phyloP scores from a whole-genome alignment of 2,329 filamentous ascomycete genomes.

The Epichloe aotearoae region DNA sequence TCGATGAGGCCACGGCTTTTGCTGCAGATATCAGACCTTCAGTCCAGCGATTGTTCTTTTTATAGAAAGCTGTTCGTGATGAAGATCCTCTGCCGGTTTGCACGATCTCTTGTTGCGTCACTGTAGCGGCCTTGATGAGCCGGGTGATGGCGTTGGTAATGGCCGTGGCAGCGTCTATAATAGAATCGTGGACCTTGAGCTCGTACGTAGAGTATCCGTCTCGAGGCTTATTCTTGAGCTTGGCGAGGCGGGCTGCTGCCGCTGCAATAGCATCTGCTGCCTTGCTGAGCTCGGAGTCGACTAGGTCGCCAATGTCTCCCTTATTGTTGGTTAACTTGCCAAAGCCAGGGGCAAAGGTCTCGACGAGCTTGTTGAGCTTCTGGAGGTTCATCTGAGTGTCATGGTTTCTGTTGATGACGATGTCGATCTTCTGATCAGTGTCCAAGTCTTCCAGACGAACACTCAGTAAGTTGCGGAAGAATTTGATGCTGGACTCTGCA shows the following conservation, averaged over 20 bases:
- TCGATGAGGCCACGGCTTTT: conserved; percentile 87
- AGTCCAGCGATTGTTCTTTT: conserved; percentile 99
- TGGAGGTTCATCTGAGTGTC: conserved; percentile 92
- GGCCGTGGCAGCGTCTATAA: conserved; percentile 81
- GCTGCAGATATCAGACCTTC: conserved; percentile 94
- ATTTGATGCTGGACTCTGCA: conserved; percentile 76
- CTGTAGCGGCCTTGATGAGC: conserved; percentile 88
- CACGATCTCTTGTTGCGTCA: conserved; percentile 92
- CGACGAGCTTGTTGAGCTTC: conserved; percentile 83
- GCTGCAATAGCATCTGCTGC: conserved; percentile 92
- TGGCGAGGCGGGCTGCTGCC: conserved; percentile 75
- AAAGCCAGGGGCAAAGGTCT: conserved; percentile 80
- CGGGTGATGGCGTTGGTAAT: conserved; percentile 90
- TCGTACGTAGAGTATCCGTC: conserved; percentile 95
- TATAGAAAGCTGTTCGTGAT: conserved; percentile 91
- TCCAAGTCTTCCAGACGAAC: conserved; percentile 88
- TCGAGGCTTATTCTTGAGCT: conserved; percentile 90
- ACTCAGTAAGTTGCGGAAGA: conserved; percentile 88
- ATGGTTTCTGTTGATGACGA: conserved; percentile 94
- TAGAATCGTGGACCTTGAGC: conserved; percentile 88
- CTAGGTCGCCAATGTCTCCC: conserved; percentile 84
- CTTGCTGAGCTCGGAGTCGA: conserved; percentile 83
- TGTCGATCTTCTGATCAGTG: conserved; percentile 83
- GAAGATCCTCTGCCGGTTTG: conserved; percentile 79
- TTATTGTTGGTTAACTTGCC: conserved; percentile 64